Conservation (phyloP, 1,284 basidiomycete genomes). For the Papiliotrema terrestris region DNA sequence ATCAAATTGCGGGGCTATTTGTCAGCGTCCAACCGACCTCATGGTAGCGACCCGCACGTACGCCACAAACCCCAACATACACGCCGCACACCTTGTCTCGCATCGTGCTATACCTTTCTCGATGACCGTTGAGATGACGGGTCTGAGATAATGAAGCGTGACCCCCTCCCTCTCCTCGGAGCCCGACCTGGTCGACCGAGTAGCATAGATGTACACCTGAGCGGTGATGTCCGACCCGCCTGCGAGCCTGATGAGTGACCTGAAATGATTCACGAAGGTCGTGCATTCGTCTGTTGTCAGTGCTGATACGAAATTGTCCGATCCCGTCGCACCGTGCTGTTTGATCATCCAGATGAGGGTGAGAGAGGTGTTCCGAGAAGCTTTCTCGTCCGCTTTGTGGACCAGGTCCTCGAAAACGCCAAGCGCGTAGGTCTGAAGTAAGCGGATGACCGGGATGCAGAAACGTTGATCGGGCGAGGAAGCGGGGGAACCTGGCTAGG, state of each 20-base stretch:
- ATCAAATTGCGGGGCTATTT: neutral
- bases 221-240: neutral
- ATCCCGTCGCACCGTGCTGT: neutral
- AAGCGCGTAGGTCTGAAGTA: neutral
- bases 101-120: neutral
- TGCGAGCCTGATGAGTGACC: neutral
- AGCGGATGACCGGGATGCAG: no score
- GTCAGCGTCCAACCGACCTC: no score
- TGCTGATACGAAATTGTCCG: neutral
- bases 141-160: neutral
- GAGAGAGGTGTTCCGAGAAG: neutral
- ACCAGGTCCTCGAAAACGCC: neutral
- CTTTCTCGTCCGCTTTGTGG: neutral
- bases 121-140: neutral
- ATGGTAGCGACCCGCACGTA: no score
- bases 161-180: neutral
- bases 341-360: neutral
- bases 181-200: neutral
- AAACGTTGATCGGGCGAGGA: no score
- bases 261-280: neutral
- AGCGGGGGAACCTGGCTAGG: neutral
- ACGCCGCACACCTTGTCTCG: neutral
- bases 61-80: constrained; percentile 1
- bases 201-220: neutral
- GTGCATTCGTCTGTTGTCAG: neutral